Evolutionary conservation across 441 rosid species (phyloP).

Genomic region (Erysimum cheiri): DNA sequence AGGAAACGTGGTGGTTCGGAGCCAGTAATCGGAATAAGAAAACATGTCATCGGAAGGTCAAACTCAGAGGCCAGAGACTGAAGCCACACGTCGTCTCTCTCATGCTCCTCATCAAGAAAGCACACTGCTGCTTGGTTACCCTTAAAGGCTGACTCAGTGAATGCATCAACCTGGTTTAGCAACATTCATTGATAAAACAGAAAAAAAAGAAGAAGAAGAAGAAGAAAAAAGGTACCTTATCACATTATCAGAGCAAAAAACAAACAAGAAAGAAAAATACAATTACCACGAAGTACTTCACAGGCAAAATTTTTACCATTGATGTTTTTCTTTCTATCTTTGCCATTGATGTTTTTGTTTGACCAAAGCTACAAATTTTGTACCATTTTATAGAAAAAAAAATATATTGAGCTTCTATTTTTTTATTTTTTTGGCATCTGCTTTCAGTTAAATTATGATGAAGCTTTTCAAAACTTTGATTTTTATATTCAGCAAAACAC

Average conservation of each 20-base stretch:
- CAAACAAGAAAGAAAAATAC: neutral
- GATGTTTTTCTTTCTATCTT: neutral
- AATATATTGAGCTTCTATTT: too few relatives aligned
- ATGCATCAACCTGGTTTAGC: slow-evolving; percentile 65
- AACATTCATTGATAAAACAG: neutral
- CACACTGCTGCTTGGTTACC: slow-evolving; percentile 79
- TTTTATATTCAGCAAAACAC: too few relatives aligned
- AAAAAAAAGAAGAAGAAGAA: too few relatives aligned
- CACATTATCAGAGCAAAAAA: too few relatives aligned
- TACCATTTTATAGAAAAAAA: too few relatives aligned
- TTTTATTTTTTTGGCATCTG: too few relatives aligned
- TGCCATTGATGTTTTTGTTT: neutral
- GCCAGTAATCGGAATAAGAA: slow-evolving; percentile 44
- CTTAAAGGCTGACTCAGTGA: slow-evolving; percentile 63
- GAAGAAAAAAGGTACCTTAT: too few relatives aligned
- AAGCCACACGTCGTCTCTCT: slow-evolving; percentile 63
- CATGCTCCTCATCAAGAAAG: slow-evolving; percentile 48
- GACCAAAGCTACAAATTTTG: too few relatives aligned
- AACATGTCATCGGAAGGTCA: slow-evolving; percentile 58
- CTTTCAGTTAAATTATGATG: too few relatives aligned
- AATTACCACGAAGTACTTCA: neutral
- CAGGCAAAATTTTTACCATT: too few relatives aligned
- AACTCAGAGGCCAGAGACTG: slow-evolving; percentile 72
- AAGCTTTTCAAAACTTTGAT: too few relatives aligned
- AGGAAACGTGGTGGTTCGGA: slow-evolving; percentile 55